phyloP scores from a whole-genome alignment of 225 moss, liverwort and hornwort genomes.

The Marchantia polymorpha region DNA sequence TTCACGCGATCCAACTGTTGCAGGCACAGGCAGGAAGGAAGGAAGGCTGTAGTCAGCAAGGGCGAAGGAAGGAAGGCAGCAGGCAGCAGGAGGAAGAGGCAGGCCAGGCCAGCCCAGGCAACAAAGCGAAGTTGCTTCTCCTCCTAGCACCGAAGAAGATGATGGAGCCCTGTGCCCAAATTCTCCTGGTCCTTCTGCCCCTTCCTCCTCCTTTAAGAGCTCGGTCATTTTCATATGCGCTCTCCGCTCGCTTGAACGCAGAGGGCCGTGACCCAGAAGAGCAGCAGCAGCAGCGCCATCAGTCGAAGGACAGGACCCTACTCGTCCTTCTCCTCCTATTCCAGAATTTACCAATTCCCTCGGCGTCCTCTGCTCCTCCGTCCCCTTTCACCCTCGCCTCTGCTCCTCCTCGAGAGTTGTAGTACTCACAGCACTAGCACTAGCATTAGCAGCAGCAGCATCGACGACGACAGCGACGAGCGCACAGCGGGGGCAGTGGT shows the following conservation, averaged over 20 bases:
- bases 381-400: too few species aligned
- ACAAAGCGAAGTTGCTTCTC: neutral
- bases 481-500: too few species aligned
- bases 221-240: constrained; percentile 11
- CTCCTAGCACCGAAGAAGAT: neutral
- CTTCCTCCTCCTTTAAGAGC: neutral
- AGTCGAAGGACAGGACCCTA: neutral
- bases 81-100: neutral
- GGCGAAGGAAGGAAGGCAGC: neutral
- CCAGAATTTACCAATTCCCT: neutral
- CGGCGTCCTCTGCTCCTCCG: too few species aligned
- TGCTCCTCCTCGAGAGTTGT: too few species aligned
- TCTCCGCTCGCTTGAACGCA: neutral
- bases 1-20: constrained; percentile 21
- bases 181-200: neutral
- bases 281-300: neutral
- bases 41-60: too few species aligned
- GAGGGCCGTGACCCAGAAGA: neutral
- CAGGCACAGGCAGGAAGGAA: neutral
- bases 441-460: too few species aligned
- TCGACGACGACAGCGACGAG: too few species aligned
- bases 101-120: neutral
- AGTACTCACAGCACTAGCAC: too few species aligned
- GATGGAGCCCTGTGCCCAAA: neutral
- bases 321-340: neutral